Evolutionary conservation across 331 rosid genomes (phyloP), one percentile per base, ranked within the genome.

Genomic region (Quercus phellos): DNA sequence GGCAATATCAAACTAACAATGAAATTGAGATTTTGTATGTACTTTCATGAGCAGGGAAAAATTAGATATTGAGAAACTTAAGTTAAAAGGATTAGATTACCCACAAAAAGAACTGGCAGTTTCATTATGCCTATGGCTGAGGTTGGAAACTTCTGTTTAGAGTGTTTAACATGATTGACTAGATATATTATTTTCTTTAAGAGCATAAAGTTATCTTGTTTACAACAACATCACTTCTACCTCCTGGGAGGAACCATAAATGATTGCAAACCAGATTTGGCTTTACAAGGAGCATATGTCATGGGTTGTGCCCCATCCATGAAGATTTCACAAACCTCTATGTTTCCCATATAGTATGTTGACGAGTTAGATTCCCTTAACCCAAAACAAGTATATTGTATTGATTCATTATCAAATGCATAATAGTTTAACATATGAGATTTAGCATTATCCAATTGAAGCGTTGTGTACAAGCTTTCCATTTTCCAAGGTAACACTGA

Each of bases 31-130:
- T 12, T 63, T 29, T 24, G 34, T 29, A 27, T 27, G 3, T 29
- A 63, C 10, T 27, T 63, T 29, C 34, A 27, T 14, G 38, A 9
- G 51, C 74, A 73, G 55, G 80, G 35, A 78, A 60, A 27, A 73
- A 64, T 74, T 73, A 17, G 16, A 58, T 74, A 74, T 70, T 70
- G 74, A 75, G 79, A 67, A 83, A 29, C 21, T 22, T 4, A 51
- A 68, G 55, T 66, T 59, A 74, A 71, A 63, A 70, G 71, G 75
- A 63, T 63, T 63, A 14, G 75, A 29, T 63, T 63, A 14, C 19
- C 12, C 10, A 14, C 11, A 0, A 21, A 26, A 4, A 3, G 30
- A 21, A 11, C 22, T 56, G 24, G 9, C 29, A 56, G 30, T 22
- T 19, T 56, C 64, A 9, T 56, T 56, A 56, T 56, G 30, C 30